phyloP scores from a whole-genome alignment of 176 grass and related monocot genomes.

The Eleusine indica region DNA sequence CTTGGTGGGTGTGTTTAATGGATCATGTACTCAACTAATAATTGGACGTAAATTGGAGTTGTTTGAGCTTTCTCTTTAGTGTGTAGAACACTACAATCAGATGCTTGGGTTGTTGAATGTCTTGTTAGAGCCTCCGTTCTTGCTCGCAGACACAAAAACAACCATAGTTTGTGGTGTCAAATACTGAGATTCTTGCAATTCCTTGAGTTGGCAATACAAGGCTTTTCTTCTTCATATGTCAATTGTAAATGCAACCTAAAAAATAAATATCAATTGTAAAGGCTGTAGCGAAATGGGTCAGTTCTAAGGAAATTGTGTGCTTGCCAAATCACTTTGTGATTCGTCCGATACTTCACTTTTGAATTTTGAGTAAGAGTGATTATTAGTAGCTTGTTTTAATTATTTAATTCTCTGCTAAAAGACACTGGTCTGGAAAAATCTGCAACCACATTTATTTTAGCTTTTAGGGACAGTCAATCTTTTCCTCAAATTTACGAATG shows the following conservation, averaged over 20 bases:
- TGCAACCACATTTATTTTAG: neutral
- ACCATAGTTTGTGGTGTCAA: neutral
- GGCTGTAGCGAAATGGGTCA: neutral
- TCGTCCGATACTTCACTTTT: neutral
- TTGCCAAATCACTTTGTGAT: neutral
- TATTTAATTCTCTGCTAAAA: neutral
- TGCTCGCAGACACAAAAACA: neutral
- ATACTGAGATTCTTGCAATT: neutral
- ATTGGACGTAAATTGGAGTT: neutral
- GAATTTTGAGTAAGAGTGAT: constrained; percentile 10
- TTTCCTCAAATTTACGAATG: constrained; percentile 11
- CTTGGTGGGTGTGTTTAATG: neutral
- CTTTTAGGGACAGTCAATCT: neutral
- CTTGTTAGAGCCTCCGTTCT: neutral
- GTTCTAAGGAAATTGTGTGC: neutral
- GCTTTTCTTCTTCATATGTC: constrained; percentile 11
- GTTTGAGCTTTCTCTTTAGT: neutral
- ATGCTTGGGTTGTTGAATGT: neutral
- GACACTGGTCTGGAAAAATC: neutral
- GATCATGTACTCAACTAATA: neutral
- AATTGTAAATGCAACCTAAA: neutral
- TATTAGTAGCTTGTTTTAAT: neutral
- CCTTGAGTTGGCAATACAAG: neutral
- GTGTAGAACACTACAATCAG: neutral
- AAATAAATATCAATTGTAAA: constrained; percentile 1